Conservation (phyloP, 2,329 filamentous ascomycete species). For the Pseudogymnoascus sp. region DNA sequence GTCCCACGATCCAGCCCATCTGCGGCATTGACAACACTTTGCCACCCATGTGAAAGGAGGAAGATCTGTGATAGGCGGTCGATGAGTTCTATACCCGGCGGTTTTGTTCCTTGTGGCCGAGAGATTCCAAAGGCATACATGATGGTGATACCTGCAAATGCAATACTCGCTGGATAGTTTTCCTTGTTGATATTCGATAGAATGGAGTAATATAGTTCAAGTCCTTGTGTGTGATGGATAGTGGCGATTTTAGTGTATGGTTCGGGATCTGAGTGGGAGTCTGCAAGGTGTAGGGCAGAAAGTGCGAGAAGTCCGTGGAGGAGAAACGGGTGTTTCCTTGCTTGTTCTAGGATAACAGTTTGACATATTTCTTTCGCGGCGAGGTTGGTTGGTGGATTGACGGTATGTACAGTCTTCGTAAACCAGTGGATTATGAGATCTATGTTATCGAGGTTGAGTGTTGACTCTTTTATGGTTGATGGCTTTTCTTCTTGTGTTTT, state of each 20-base stretch:
- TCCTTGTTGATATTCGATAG: constrained; percentile 10
- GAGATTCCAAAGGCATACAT: constrained; percentile 15
- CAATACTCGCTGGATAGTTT: constrained; percentile 17
- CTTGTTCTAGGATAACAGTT: constrained; percentile 18
- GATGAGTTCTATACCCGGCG: background rate
- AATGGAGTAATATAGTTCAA: constrained; percentile 11
- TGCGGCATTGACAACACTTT: constrained; percentile 13
- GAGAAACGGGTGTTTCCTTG: constrained; percentile 18
- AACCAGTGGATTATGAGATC: constrained; percentile 21
- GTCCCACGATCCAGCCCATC: constrained; percentile 1
- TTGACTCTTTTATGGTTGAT: background rate
- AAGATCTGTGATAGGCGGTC: constrained; percentile 14
- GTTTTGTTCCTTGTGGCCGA: background rate
- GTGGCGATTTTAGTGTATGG: constrained; percentile 12
- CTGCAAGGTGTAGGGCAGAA: constrained; percentile 20
- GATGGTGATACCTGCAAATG: constrained; percentile 16
- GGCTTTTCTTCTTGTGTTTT: background rate
- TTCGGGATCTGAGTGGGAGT: constrained; percentile 2
- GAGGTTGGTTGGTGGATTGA: constrained; percentile 13
- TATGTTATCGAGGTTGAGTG: constrained; percentile 18
- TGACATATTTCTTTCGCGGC: constrained; percentile 12
- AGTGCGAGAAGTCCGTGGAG: constrained; percentile 23
- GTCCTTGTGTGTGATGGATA: constrained; percentile 14
- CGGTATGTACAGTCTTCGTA: constrained; percentile 12
- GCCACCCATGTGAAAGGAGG: constrained; percentile 14